phyloP scores from a whole-genome alignment of 192 early-diverging fungal species.

The Linnemannia hyalina region DNA sequence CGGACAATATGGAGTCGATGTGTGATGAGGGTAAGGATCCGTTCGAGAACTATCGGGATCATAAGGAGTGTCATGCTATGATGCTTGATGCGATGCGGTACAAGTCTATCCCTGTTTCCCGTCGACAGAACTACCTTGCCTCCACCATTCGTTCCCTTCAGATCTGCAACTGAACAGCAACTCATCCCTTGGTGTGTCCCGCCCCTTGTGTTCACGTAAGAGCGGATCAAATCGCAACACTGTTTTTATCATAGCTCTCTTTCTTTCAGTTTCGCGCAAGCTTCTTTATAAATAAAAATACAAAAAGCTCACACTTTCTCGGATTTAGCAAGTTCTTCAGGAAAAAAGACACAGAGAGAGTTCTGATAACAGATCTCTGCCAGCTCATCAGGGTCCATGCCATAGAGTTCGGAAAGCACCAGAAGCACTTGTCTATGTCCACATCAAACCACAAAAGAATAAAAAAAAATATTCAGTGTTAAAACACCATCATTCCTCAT shows the following conservation, averaged over 20 bases:
- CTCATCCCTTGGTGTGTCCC: not conserved
- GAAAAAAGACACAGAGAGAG: slow-evolving; percentile 77
- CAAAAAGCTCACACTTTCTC: not conserved
- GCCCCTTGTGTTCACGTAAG: too few relatives aligned
- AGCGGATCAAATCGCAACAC: too few relatives aligned
- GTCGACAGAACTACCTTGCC: not conserved
- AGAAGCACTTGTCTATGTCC: slow-evolving; percentile 70
- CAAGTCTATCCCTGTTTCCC: not conserved
- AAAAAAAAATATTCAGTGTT: not conserved
- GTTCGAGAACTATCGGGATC: slow-evolving; percentile 1
- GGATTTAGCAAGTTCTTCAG: not conserved
- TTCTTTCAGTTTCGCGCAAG: too few relatives aligned
- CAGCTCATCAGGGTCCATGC: slow-evolving; percentile 62
- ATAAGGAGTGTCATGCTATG: slow-evolving; percentile 2
- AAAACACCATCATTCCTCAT: too few relatives aligned
- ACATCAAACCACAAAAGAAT: not conserved
- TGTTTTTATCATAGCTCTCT: too few relatives aligned
- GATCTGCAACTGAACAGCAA: not conserved
- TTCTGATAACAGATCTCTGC: slow-evolving; percentile 74
- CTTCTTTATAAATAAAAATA: not conserved
- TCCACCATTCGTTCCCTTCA: not conserved
- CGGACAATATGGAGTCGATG: slow-evolving; percentile 12
- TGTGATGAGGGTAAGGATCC: slow-evolving; percentile 14
- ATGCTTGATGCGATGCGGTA: slow-evolving; percentile 10
- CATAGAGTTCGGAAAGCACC: slow-evolving; percentile 72